Conservation (phyloP, 768 basidiomycete species). For the Pulveroboletus sp. region DNA sequence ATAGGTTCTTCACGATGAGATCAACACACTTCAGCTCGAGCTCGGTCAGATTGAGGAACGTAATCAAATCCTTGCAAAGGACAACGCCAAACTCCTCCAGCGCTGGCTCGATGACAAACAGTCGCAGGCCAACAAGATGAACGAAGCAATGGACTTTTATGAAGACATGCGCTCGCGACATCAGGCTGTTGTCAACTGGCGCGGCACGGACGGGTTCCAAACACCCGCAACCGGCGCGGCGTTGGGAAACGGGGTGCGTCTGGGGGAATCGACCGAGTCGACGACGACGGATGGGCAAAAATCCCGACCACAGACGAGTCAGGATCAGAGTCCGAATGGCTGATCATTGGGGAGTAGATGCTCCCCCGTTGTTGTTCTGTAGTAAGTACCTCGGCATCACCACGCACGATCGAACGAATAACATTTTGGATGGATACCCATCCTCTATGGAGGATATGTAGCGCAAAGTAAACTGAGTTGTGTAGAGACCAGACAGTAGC, state of each 20-base stretch:
- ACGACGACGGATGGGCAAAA: conserved; percentile 63
- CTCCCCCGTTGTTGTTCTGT: conserved; percentile 1
- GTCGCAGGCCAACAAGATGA: conserved; percentile 89
- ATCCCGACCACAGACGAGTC: conserved; percentile 62
- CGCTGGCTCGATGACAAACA: conserved; percentile 97
- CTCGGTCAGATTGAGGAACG: conserved; percentile 85
- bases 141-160: conserved; percentile 87
- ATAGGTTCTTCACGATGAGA: conserved; percentile 92
- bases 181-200: conserved; percentile 56
- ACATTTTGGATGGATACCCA: conserved; percentile 27
- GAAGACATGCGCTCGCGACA: conserved; percentile 79
- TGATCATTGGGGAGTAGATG: conserved; percentile 55
- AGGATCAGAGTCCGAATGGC: conserved; percentile 91
- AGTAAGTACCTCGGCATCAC: conserved; percentile 15
- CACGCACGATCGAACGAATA: conserved; percentile 15
- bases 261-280: conserved; percentile 34
- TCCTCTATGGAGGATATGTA: conserved; percentile 31
- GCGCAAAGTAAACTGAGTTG: conserved; percentile 14
- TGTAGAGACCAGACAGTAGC: conserved; percentile 12
- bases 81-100: conserved; percentile 92
- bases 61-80: conserved; percentile 79
- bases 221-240: conserved; percentile 36
- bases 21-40: conserved; percentile 87
- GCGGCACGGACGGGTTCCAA: conserved; percentile 35
- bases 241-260: conserved; percentile 42